These are phyloP conservation scores for Saturnispora ahearnii DNA, from an alignment of 805 yeast genomes.

Conservation along the genomic window DNA sequence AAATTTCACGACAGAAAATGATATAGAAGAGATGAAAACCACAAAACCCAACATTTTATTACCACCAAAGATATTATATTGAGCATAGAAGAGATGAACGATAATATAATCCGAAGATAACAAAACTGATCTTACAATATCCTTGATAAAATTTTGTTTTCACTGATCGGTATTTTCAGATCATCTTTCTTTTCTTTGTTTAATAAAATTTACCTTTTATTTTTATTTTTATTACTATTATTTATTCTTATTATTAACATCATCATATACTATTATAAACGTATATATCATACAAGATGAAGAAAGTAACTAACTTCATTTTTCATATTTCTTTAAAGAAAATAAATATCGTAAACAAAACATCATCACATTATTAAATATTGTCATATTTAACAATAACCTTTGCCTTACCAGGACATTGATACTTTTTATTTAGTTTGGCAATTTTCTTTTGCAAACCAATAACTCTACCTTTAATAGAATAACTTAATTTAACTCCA, in stretches of 20 bases:
- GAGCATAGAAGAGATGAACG: too few species aligned
- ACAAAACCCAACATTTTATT: neutral
- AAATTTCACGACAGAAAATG: neutral
- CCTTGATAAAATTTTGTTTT: too few species aligned
- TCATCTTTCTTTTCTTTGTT: neutral
- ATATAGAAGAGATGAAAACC: neutral
- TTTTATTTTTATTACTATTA: slow-evolving; percentile 6
- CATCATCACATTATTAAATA: slow-evolving; percentile 2
- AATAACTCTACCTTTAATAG: slow-evolving; percentile 49
- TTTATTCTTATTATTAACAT: slow-evolving; percentile 1
- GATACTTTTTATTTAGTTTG: slow-evolving; percentile 39
- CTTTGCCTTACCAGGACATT: slow-evolving; percentile 40
- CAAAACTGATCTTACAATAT: too few species aligned
- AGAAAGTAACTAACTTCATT: neutral
- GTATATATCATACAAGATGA: neutral
- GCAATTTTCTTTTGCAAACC: slow-evolving; percentile 53
- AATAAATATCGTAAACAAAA: too few species aligned
- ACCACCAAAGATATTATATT: neutral
- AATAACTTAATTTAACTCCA: slow-evolving; percentile 49
- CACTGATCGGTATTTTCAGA: too few species aligned
- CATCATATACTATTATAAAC: neutral
- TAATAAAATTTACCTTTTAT: slow-evolving; percentile 1
- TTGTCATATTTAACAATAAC: slow-evolving; percentile 38
- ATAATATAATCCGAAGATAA: too few species aligned
- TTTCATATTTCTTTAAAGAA: neutral